A percentile compares a stretch with the other conserved stretches of the same genome.
These are phyloP conservation scores for Ceratobasidium sp. DNA, from an alignment of 1,284 basidiomycete genomes.

Conservation along the genomic window DNA sequence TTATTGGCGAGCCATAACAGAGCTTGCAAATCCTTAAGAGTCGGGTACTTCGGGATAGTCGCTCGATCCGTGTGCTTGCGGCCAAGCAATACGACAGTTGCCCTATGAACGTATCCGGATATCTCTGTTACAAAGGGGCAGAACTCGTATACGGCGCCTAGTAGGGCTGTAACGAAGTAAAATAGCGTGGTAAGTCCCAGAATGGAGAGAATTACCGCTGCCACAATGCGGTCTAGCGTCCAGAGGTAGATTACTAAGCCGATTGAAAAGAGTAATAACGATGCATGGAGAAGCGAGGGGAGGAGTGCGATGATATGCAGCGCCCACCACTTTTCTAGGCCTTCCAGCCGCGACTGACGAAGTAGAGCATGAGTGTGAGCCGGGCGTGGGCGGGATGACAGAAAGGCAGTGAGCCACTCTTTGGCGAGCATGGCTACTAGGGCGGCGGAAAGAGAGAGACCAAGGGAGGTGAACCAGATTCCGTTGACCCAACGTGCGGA, in stretches of 20 bases:
- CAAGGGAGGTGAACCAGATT: constrained; percentile 34
- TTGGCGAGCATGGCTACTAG: constrained; percentile 35
- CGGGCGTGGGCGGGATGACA: constrained; percentile 14
- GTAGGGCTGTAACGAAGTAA: not conserved
- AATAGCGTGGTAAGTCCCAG: constrained; percentile 13
- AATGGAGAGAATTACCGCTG: constrained; percentile 1
- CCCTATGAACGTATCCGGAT: constrained; percentile 7
- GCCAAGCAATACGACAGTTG: not conserved
- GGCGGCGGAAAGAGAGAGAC: constrained; percentile 7
- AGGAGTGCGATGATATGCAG: constrained; percentile 26
- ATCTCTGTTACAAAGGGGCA: constrained; percentile 3
- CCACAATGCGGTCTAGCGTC: not conserved
- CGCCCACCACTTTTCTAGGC: constrained; percentile 28
- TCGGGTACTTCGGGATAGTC: not conserved
- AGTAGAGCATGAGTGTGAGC: constrained; percentile 9
- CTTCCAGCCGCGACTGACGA: constrained; percentile 11
- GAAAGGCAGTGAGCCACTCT: constrained; percentile 28
- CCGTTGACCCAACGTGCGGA: constrained; percentile 24
- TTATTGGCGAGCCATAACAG: constrained; percentile 9
- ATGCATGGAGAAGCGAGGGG: constrained; percentile 10
- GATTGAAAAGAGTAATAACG: constrained; percentile 20
- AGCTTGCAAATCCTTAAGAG: not conserved
- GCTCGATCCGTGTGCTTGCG: not conserved
- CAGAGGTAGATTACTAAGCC: constrained; percentile 31
- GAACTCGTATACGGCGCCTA: not conserved